Conservation (phyloP, 108 stramenopile genomes). For the Cylindrotheca fusiformis region DNA sequence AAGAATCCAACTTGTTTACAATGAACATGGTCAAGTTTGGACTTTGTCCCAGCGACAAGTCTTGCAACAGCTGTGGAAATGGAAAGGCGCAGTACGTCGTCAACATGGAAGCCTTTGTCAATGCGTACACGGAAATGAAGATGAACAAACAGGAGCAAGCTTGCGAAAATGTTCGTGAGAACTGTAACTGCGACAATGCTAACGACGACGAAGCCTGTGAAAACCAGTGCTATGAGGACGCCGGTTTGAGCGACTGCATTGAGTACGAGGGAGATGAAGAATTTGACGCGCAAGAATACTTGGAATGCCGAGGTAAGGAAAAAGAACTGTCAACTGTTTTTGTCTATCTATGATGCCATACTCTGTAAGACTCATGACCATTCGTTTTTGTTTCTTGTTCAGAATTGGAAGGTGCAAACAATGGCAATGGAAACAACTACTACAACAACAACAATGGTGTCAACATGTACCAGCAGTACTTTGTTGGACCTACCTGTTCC, state of each 20-base stretch:
- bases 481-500: constrained; percentile 72
- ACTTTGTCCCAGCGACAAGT: constrained; percentile 53
- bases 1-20: constrained; percentile 39
- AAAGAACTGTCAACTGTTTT: neutral
- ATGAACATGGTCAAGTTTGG: constrained; percentile 73
- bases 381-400: too few species aligned
- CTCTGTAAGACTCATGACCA: too few species aligned
- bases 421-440: constrained; percentile 19
- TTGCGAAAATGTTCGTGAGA: constrained; percentile 69
- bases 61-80: constrained; percentile 41
- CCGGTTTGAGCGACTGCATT: constrained; percentile 49
- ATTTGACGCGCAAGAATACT: constrained; percentile 44
- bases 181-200: constrained; percentile 71
- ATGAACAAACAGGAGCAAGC: constrained; percentile 45
- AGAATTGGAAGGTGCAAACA: too few species aligned
- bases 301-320: constrained; percentile 51
- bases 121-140: constrained; percentile 56
- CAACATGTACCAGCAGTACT: constrained; percentile 41
- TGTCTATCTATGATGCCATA: too few species aligned
- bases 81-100: constrained; percentile 67
- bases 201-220: constrained; percentile 64
- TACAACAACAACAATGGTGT: constrained; percentile 43
- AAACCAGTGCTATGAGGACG: constrained; percentile 43
- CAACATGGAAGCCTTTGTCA: constrained; percentile 69
- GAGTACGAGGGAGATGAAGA: constrained; percentile 45